phyloP scores from a whole-genome alignment of 306 rosid genomes.

The Cucurbita argyrosperma region DNA sequence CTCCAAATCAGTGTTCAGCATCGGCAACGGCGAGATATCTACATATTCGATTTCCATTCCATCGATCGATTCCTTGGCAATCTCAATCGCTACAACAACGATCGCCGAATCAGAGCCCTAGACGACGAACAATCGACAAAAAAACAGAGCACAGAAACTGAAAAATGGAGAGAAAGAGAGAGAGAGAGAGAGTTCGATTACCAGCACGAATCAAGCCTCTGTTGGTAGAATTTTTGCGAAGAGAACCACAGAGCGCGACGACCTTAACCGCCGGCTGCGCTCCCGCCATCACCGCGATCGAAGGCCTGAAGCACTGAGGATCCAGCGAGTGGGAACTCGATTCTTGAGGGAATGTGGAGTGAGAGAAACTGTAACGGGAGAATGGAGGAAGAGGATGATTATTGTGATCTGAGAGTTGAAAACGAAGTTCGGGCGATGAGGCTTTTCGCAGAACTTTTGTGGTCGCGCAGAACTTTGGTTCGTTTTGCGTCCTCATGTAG shows the following conservation, averaged over 20 bases:
- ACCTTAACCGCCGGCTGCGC: background rate
- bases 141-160: background rate
- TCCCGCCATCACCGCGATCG: background rate
- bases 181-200: background rate
- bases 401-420: too few relatives aligned
- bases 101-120: background rate
- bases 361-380: too few relatives aligned
- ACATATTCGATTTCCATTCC: slow-evolving; percentile 47
- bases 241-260: slow-evolving; percentile 12
- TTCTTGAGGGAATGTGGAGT: too few relatives aligned
- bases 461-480: too few relatives aligned
- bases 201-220: slow-evolving; percentile 8
- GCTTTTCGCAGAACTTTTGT: too few relatives aligned
- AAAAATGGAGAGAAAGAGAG: too few relatives aligned
- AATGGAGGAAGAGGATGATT: too few relatives aligned
- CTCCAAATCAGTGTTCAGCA: slow-evolving; percentile 66
- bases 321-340: too few relatives aligned
- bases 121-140: background rate
- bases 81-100: slow-evolving; percentile 35
- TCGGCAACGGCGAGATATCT: slow-evolving; percentile 47
- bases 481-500: too few relatives aligned
- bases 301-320: too few relatives aligned
- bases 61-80: slow-evolving; percentile 20
- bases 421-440: too few relatives aligned
- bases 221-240: background rate